Evolutionary conservation across 2,329 filamentous ascomycete genomes (phyloP).

Genomic region (Aplosporella prunicola): DNA sequence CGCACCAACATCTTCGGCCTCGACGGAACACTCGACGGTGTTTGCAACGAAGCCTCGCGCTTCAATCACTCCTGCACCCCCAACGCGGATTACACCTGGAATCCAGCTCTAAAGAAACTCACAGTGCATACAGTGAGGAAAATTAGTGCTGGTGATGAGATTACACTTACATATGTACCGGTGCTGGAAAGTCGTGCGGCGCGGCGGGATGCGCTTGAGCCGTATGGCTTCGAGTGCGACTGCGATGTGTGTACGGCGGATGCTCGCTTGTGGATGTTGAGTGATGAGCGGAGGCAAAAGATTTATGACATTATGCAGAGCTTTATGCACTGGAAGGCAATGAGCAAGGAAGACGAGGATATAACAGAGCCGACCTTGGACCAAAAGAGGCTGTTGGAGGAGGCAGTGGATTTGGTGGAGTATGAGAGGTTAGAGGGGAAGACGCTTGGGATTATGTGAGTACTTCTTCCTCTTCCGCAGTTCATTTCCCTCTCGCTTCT

Average conservation of each 20-base stretch:
- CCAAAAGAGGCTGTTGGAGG: too few species aligned
- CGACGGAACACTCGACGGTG: neutral
- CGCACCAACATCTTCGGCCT: neutral
- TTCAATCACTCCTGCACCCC: constrained; percentile 14
- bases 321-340: too few species aligned
- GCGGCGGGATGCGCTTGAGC: constrained; percentile 22
- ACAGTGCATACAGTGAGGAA: constrained; percentile 27
- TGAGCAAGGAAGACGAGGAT: too few species aligned
- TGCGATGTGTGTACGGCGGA: constrained; percentile 29
- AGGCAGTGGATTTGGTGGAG: too few species aligned
- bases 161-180: constrained; percentile 30
- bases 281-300: too few species aligned
- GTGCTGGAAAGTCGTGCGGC: constrained; percentile 22
- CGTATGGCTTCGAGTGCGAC: constrained; percentile 27
- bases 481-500: too few species aligned
- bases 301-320: too few species aligned
- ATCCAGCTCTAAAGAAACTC: constrained; percentile 19
- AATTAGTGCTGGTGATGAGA: constrained; percentile 27
- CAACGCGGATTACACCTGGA: constrained; percentile 27
- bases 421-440: too few species aligned
- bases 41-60: neutral
- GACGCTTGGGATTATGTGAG: too few species aligned
- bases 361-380: too few species aligned
- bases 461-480: too few species aligned
- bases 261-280: too few species aligned